These are phyloP conservation scores for Lecanicillium sp. DNA, from an alignment of 2,329 filamentous ascomycete species.

Conservation along the genomic window DNA sequence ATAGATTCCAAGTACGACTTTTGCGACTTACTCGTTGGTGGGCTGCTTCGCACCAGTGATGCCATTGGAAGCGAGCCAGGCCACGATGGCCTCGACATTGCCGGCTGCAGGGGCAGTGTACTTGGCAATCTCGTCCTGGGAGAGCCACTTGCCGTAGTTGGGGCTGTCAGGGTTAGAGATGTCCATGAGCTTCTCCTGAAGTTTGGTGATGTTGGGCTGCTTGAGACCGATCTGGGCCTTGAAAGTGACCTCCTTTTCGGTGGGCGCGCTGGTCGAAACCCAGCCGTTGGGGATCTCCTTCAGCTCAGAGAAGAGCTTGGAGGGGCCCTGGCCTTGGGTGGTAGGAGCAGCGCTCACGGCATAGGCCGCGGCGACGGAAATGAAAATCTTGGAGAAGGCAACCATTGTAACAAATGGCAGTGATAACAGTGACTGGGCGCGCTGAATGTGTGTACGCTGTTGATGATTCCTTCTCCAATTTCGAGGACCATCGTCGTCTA, in stretches of 20 bases:
- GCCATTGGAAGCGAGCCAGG: constrained; percentile 18
- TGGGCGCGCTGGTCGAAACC: no score
- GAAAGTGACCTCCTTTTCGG: neutral
- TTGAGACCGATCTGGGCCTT: constrained; percentile 13
- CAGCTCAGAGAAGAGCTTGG: neutral
- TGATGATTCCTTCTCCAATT: no score
- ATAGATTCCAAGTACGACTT: neutral
- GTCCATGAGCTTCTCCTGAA: constrained; percentile 20
- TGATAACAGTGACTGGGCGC: no score
- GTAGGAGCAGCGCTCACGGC: neutral
- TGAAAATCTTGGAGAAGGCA: neutral
- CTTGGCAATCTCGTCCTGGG: constrained; percentile 18
- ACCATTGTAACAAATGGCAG: neutral
- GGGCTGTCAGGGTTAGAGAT: constrained; percentile 22
- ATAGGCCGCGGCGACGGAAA: neutral
- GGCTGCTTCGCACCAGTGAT: constrained; percentile 7
- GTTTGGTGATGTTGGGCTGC: constrained; percentile 19
- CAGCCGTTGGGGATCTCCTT: neutral
- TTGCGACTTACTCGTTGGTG: neutral
- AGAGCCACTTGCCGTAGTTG: constrained; percentile 23
- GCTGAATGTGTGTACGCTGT: no score
- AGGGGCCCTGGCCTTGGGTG: no score
- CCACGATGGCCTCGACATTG: constrained; percentile 18
- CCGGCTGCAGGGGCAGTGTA: constrained; percentile 20
- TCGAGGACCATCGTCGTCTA: neutral